Conservation (phyloP, 2,329 filamentous ascomycete species). For the Talaromyces sp. region DNA sequence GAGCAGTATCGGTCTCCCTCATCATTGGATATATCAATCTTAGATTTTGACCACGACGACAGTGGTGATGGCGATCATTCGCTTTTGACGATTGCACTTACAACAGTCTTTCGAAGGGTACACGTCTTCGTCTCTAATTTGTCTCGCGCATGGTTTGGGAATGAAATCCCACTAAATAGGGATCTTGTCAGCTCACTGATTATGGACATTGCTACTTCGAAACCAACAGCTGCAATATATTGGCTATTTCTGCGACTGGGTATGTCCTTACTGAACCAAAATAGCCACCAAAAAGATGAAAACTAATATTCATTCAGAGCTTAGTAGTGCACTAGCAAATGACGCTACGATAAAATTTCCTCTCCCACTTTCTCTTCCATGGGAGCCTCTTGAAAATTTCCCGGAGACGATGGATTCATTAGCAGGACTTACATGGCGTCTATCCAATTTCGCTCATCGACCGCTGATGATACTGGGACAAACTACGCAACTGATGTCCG, state of each 20-base stretch:
- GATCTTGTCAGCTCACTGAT: not conserved
- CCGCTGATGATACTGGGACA: not conserved
- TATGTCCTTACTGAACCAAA: constrained; percentile 18
- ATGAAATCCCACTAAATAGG: not conserved
- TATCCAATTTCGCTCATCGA: not conserved
- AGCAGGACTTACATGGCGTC: not conserved
- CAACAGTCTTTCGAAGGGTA: not conserved
- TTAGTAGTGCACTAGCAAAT: not conserved
- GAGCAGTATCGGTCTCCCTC: not conserved
- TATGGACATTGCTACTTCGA: not conserved
- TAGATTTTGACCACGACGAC: not conserved
- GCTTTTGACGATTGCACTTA: not conserved
- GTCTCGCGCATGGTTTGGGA: not conserved
- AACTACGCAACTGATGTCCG: not conserved
- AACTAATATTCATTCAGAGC: not conserved
- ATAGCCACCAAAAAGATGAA: not conserved
- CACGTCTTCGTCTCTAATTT: not conserved
- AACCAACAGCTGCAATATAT: constrained; percentile 25
- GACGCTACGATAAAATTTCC: not conserved
- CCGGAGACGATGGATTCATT: not conserved
- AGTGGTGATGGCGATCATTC: not conserved
- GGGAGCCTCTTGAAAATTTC: not conserved
- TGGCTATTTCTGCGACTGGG: constrained; percentile 30
- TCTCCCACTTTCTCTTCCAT: not conserved
- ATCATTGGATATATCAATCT: not conserved